Evolutionary conservation across 2,329 filamentous ascomycete species (phyloP), one percentile per base, ranked within the genome.

Genomic region (Penicillium sp.): DNA sequence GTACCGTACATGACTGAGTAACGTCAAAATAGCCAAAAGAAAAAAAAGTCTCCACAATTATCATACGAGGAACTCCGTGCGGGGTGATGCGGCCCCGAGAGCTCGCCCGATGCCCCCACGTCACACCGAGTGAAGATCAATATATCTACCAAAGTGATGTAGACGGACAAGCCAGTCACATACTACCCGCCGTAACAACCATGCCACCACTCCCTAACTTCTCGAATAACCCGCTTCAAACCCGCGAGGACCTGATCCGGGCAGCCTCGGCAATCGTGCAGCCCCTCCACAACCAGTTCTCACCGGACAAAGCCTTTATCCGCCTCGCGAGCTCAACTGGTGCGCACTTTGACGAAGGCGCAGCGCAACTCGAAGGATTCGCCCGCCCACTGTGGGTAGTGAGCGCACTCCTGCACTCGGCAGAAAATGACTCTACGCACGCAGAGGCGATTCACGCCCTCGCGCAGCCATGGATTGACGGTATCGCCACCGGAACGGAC

Each of bases 351-450:
- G 66, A 68, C 44, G 66, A 67, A 31, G 19, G 53, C 17, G 66
- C 64, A 7, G 67, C 74, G 62, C 17, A 69, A 56, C 31, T 79
- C 69, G 61, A 81, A 77, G 19, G 71, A 63, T 58, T 74, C 65
- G 70, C 76, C 66, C 21, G 73, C 59, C 26, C 77, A 70, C 59
- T 72, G 64, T 60, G 79, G 74, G 49, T 69, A 48, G 41, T 74
- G 35, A 61, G 78, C 73, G 9, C 78, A 53, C 63, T 79, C 68
- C 35, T 72, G 0, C 49, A 64, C 21, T 35, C 60, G 1, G n/a
- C 49, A 1, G 49, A 44, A 7, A n/a, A 21, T 1, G 19, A 41
- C 19, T 8, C 17, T 15, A 1, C 7, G 11, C 49, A 54, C 21
- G 13, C 21, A n/a, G 38, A 23, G 8, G 2, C 41, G 1, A 49